Base-by-base conservation (phyloP, 257 asterid genomes). In the Fraxinus anomala region DNA sequence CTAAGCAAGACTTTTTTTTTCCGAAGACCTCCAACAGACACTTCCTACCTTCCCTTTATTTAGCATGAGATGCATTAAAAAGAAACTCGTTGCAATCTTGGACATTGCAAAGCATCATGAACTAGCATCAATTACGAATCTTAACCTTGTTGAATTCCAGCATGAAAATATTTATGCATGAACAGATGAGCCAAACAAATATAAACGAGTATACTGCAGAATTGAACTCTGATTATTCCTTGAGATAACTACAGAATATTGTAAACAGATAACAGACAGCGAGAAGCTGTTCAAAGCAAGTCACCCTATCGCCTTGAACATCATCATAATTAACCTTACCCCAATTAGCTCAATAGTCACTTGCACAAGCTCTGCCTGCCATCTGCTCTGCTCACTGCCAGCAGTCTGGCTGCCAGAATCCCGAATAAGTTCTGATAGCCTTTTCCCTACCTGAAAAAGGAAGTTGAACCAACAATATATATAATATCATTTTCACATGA, bases 281-380 rank as follows among this genome's bases (percentile, higher is more conserved):
- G 21, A 54, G 42, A 63, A 51, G 68, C 26, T 33, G 72, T 40
- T 72, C 72, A 44, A 17, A 47, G 28, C 51, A 77, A 28, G 34
- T 79, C 19, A 31, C 40, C 19, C 47, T 30, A 69, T 21, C 30
- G 69, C 31, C 61, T 69, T 68, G 65, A 74, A 70, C 13, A 68
- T 59, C 31, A 63, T 70, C 47, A 26, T 54, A 69, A 65, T 26
- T n/a, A 49, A 73, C 66, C 96, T 87, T 87, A 96, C 99, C 89
- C 96, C 98, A 73, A 96, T 93, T 71, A 96, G 87, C 88, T 96
- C 99, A 68, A 96, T 88, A 56, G 97, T 82, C 86, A 92, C 99
- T 87, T 93, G 98, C 24, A 90, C 85, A 73, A 96, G 98, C 88
- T 96, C 99, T 24, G 92, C 37, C 81, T 91, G 98, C 99, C 99